These are phyloP conservation scores for Chamaenerion angustifolium DNA, from an alignment of 345 rosid species.

Conservation along the genomic window DNA sequence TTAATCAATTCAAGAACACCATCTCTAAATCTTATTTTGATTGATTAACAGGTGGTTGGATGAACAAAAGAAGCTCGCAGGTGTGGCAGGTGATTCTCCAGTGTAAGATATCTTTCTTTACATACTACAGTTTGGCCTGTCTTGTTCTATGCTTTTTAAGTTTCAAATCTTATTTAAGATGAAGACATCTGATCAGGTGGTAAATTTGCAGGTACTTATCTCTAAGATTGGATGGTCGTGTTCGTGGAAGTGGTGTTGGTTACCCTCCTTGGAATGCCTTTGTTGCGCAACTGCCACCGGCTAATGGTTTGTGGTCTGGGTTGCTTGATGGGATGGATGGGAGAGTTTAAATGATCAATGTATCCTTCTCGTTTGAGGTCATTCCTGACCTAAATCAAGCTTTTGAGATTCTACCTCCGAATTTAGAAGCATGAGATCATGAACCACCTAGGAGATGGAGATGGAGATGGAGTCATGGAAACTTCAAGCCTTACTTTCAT, in stretches of 20 bases:
- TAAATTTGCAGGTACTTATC: slow-evolving; percentile 56
- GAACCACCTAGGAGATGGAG: too few species aligned
- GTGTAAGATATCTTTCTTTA: slow-evolving; percentile 41
- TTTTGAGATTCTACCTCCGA: too few species aligned
- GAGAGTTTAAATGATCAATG: slow-evolving; percentile 22
- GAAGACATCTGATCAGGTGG: neutral
- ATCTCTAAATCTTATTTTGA: neutral
- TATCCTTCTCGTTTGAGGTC: too few species aligned
- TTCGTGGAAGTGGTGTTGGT: slow-evolving; percentile 88
- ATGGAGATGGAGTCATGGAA: too few species aligned
- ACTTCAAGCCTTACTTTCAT: too few species aligned
- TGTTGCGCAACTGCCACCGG: slow-evolving; percentile 79
- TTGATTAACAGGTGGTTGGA: slow-evolving; percentile 50
- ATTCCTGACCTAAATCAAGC: too few species aligned
- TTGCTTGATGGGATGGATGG: slow-evolving; percentile 93
- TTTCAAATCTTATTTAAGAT: too few species aligned
- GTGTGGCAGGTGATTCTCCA: slow-evolving; percentile 69
- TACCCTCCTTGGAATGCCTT: slow-evolving; percentile 98
- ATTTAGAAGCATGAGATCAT: too few species aligned
- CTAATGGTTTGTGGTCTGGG: slow-evolving; percentile 85
- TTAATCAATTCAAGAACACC: too few species aligned
- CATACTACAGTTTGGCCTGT: too few species aligned
- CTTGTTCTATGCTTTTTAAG: too few species aligned
- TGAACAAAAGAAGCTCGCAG: slow-evolving; percentile 79
- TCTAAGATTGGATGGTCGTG: slow-evolving; percentile 83